Evolutionary conservation across 768 basidiomycete species (phyloP).

Genomic region (Pleurotus giganteus): DNA sequence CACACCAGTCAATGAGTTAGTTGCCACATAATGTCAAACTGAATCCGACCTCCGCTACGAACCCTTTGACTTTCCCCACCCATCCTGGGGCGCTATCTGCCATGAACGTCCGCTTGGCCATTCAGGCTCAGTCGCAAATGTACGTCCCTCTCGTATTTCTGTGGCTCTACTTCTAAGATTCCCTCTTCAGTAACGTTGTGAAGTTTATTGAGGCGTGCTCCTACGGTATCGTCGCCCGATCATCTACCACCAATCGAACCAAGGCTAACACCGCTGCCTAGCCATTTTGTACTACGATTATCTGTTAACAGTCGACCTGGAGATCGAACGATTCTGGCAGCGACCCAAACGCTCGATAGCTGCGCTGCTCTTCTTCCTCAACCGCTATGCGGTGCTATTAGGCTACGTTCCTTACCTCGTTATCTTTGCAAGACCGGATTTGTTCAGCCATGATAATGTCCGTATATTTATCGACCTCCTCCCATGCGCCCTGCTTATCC

Average conservation of each 20-base stretch:
- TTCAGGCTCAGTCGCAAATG: too few species aligned
- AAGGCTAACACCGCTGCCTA: slow-evolving; percentile 12
- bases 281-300: slow-evolving; percentile 44
- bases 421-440: neutral
- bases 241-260: neutral
- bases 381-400: slow-evolving; percentile 36
- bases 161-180: too few species aligned
- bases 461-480: neutral
- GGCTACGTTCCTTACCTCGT: slow-evolving; percentile 31
- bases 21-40: too few species aligned
- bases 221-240: neutral
- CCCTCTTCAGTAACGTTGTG: neutral
- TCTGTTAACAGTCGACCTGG: slow-evolving; percentile 37
- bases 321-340: slow-evolving; percentile 44
- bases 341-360: slow-evolving; percentile 26
- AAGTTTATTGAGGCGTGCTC: neutral
- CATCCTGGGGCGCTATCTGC: too few species aligned
- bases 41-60: too few species aligned
- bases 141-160: too few species aligned
- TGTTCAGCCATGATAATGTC: neutral
- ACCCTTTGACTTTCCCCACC: too few species aligned
- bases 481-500: neutral
- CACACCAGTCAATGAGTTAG: too few species aligned
- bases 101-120: too few species aligned
- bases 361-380: slow-evolving; percentile 35